Conservation (phyloP, 73 alveolate species). For the Stentor coeruleus region DNA sequence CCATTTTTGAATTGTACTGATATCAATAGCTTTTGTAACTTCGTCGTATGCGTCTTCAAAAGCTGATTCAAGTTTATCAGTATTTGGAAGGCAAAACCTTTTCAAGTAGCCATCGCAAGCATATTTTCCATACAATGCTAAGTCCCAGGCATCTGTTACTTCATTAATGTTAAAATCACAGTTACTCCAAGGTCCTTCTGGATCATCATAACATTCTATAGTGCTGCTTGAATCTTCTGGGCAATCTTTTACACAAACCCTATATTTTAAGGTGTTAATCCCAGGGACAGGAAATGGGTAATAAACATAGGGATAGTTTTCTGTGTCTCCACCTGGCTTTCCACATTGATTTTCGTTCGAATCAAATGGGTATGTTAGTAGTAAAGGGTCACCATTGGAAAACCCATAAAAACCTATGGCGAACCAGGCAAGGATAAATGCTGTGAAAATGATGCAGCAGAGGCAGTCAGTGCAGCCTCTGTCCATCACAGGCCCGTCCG, state of each 20-base stretch:
- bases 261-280: not conserved
- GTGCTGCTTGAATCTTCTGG: slow-evolving; percentile 18
- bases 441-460: slow-evolving; percentile 74
- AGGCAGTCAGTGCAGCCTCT: slow-evolving; percentile 83
- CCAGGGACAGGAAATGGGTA: slow-evolving; percentile 41
- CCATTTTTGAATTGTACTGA: not conserved
- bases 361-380: slow-evolving; percentile 73
- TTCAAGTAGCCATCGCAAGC: not conserved
- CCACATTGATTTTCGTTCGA: slow-evolving; percentile 60
- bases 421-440: slow-evolving; percentile 67
- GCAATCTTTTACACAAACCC: slow-evolving; percentile 34
- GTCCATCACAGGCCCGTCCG: slow-evolving; percentile 80
- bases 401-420: slow-evolving; percentile 68
- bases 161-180: not conserved
- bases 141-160: not conserved
- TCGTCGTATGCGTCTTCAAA: not conserved
- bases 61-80: not conserved
- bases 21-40: not conserved
- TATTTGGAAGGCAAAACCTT: slow-evolving; percentile 20
- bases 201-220: not conserved
- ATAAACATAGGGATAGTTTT: slow-evolving; percentile 48
- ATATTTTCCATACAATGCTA: not conserved
- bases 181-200: too few species aligned
- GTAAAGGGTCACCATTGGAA: slow-evolving; percentile 77
- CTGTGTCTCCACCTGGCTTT: slow-evolving; percentile 29